These are phyloP conservation scores for Mycena galericulata DNA, from an alignment of 768 basidiomycete genomes.

Conservation along the genomic window DNA sequence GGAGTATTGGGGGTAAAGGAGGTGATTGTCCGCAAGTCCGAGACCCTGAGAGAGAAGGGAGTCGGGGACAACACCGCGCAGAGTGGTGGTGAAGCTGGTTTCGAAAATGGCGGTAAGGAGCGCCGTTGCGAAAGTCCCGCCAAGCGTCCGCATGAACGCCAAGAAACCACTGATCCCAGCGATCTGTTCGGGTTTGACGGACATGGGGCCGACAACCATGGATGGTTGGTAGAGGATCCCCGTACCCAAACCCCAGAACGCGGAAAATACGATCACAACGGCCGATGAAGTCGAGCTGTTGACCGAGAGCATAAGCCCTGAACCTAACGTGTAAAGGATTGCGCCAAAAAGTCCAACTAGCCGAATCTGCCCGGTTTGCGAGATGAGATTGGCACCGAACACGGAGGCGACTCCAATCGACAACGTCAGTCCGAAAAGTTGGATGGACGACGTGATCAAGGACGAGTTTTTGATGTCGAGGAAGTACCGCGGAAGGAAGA, in stretches of 20 bases:
- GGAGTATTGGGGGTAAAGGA: neutral
- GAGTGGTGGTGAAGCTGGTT: neutral
- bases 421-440: neutral
- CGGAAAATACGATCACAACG: neutral
- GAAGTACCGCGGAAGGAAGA: neutral
- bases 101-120: neutral
- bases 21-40: neutral
- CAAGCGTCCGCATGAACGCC: neutral
- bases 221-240: neutral
- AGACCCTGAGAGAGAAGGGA: neutral
- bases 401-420: neutral
- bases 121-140: neutral
- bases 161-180: neutral
- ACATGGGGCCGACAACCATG: neutral
- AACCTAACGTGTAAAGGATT: neutral
- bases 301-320: neutral
- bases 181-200: neutral
- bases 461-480: neutral
- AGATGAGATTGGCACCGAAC: conserved; percentile 6
- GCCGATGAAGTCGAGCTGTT: neutral
- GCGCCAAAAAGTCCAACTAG: neutral
- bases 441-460: neutral
- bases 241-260: neutral
- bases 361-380: neutral
- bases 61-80: neutral